Base-by-base conservation (phyloP, 2,329 filamentous ascomycete genomes). In the Trichoderma sp. region DNA sequence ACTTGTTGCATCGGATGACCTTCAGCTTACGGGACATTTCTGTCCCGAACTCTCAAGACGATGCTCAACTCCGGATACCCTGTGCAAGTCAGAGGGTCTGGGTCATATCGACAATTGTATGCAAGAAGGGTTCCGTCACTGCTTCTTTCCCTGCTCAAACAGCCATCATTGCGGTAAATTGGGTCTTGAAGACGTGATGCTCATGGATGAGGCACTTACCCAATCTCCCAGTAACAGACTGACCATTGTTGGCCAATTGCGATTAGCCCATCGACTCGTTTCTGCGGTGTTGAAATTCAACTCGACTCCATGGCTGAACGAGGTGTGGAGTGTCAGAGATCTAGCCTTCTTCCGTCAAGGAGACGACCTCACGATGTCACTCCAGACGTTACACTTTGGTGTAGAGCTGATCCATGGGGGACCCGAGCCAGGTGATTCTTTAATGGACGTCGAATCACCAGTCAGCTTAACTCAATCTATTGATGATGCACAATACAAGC, bases 241-340 rank as follows among this genome's bases (percentile, higher is more conserved):
- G 1, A 27, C 32, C 5, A 15, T 53, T 2, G 59, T 63, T 25
- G 32, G 45, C 10, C 59, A 63, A 32, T 22, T 63, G 12, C 59
- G 17, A 15, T 27, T 63, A 15, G 59, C 59, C 7, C 59, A 53
- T 7, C 22, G 45, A 2, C 59, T 63, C 32, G 59, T 52, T 10
- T 63, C 59, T n/a, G 45, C 59, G 4, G 59, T 63, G 2, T 45
- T 63, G 3, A 63, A 63, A 5, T 63, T 63, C 32, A 63, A 63
- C 9, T 53, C 59, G 2, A 63, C 59, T 12, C 59, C 59, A 0
- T 63, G 59, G 59, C 34, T 63, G 2, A 63, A 63, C 1, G 59
- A 63, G 2, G 3, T 37, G 4, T 63, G 59, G 59, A 63, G 22
- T 17, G 12, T 63, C 2, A n/a, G 32, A 37, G 59, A 63, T 4